Evolutionary conservation across 2,329 filamentous ascomycete genomes (phyloP).

Genomic region (Colletotrichum sp.): DNA sequence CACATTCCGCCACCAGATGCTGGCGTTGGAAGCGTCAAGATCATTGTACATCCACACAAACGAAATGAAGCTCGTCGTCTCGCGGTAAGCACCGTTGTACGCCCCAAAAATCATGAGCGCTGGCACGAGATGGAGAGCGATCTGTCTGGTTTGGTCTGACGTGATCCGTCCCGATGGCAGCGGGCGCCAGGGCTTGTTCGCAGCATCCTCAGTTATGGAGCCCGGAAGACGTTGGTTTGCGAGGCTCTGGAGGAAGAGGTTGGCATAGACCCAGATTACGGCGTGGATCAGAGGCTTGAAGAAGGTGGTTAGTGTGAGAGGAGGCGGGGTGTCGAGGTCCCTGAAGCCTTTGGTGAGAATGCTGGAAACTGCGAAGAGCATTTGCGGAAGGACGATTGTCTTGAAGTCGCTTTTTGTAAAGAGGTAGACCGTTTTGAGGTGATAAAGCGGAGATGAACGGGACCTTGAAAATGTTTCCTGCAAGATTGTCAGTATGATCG

Average conservation of each 20-base stretch:
- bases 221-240: constrained; percentile 39
- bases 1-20: constrained; percentile 23
- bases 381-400: constrained; percentile 33
- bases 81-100: constrained; percentile 24
- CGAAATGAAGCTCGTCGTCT: constrained; percentile 33
- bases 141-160: constrained; percentile 23
- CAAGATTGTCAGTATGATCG: background rate
- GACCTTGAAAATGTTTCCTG: background rate
- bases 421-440: constrained; percentile 26
- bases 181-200: constrained; percentile 45
- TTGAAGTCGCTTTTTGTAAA: constrained; percentile 37
- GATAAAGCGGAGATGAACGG: background rate
- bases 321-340: background rate
- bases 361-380: constrained; percentile 26
- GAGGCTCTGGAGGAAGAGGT: constrained; percentile 22
- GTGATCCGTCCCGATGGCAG: constrained; percentile 31
- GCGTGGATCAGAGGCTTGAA: background rate
- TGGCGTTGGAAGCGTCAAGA: constrained; percentile 31
- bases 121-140: constrained; percentile 28
- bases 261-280: background rate
- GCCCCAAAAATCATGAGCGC: constrained; percentile 18
- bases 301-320: background rate
- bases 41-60: constrained; percentile 47
- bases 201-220: constrained; percentile 38
- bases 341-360: background rate